These are phyloP conservation scores for Triticum turgidum DNA, from an alignment of 176 grass and related monocot genomes.

Conservation along the genomic window DNA sequence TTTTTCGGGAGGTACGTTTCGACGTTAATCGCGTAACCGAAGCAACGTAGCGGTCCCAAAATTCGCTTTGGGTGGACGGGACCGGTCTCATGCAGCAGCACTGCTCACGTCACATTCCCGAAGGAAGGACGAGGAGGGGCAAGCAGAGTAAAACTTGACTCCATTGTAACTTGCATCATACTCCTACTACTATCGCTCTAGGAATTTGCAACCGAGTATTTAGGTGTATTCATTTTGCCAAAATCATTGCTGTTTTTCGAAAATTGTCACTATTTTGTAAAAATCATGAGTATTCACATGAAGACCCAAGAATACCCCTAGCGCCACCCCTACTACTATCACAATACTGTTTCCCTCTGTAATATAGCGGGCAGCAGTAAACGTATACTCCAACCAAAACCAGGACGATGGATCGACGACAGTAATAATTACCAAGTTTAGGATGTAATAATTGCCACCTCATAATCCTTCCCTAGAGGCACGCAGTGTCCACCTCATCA, in stretches of 20 bases:
- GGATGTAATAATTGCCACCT: conserved; percentile 40
- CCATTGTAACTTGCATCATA: neutral
- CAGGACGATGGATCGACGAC: neutral
- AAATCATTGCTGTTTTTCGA: too few species aligned
- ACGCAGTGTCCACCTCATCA: conserved; percentile 50
- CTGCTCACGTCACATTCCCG: neutral
- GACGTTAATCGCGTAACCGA: conserved; percentile 26
- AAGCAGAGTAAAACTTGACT: neutral
- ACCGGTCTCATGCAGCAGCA: neutral
- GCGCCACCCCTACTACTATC: neutral
- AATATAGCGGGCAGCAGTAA: neutral
- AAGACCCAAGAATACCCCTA: too few species aligned
- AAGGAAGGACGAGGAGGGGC: neutral
- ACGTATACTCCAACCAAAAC: neutral
- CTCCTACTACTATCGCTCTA: neutral
- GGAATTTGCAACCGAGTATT: too few species aligned
- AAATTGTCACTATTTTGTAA: too few species aligned
- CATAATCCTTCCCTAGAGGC: conserved; percentile 60
- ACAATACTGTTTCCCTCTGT: too few species aligned
- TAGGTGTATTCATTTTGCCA: too few species aligned
- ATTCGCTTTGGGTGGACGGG: neutral
- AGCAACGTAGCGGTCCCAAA: conserved; percentile 30
- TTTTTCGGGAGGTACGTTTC: neutral
- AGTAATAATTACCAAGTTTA: conserved; percentile 29
- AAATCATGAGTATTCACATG: too few species aligned